These are phyloP conservation scores for Hanseniaspora vineae DNA, from an alignment of 805 yeast genomes.

Conservation along the genomic window DNA sequence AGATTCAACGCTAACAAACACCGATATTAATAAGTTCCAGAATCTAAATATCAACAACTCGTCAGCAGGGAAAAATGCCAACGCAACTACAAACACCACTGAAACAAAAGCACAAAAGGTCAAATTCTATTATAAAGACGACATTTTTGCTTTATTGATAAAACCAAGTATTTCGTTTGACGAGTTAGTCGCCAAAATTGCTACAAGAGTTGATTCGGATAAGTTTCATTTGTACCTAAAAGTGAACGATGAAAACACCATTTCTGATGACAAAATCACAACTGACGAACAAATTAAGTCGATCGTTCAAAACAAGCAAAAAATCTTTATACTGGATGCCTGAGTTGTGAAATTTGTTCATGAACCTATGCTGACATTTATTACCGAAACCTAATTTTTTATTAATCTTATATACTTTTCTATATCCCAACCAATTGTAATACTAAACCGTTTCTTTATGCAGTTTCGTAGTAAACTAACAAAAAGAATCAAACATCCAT, in stretches of 20 bases:
- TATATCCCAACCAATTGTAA: neutral
- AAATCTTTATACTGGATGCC: constrained; percentile 26
- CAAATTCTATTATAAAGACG: constrained; percentile 69
- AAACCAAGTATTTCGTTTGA: constrained; percentile 34
- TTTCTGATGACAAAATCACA: constrained; percentile 22
- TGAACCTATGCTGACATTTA: no score
- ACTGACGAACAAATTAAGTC: constrained; percentile 23
- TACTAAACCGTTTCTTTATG: neutral
- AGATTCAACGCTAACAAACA: neutral
- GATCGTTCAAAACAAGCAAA: constrained; percentile 24
- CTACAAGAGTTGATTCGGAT: constrained; percentile 33
- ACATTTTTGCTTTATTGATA: constrained; percentile 59
- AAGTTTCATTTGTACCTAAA: constrained; percentile 25
- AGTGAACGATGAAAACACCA: constrained; percentile 13
- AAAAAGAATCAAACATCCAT: constrained; percentile 5
- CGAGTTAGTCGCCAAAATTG: constrained; percentile 39
- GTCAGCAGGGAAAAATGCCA: neutral
- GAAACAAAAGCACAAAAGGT: constrained; percentile 32
- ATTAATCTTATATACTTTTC: no score
- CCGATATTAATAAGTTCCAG: neutral
- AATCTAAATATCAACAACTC: neutral
- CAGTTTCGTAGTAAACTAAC: neutral
- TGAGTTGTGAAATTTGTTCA: constrained; percentile 2
- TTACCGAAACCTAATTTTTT: no score
- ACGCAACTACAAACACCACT: constrained; percentile 13